Evolutionary conservation across 768 basidiomycete genomes (phyloP), one percentile per base, ranked within the genome.

Genomic region (Tylopilus felleus): DNA sequence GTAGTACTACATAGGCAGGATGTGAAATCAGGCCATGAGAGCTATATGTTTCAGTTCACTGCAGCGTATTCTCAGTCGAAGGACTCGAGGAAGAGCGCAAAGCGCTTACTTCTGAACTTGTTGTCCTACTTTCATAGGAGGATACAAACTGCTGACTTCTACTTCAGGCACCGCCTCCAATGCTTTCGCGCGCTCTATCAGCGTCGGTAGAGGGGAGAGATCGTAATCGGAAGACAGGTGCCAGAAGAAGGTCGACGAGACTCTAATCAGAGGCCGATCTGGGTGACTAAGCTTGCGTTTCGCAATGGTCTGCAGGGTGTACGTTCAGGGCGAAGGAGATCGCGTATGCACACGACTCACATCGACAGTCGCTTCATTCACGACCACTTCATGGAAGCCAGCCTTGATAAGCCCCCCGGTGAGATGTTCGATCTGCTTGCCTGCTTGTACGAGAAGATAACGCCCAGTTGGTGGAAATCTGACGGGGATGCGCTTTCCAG

Each of bases 221-320:
- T 90, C 84, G 53, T 81, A 83, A 67, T 94, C 90, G 2, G 93
- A 93, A 0, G 85, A 90, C 13, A 97, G 78, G 65, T 94, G 93
- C 89, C 90, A 96, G 77, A 97, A 97, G 71, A 95, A 94, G 0
- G 94, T 98, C 2, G 92, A 95, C 3, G 93, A 95, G 59, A 98
- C 94, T n/a, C 95, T 86, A 60, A 95, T 91, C 33, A 88, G 75
- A 13, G 95, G 95, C n/a, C 95, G 84, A 50, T 82, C 78, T 2
- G 92, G 85, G 55, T 73, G 75, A 55, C 80, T 75, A 12, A 60
- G 58, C 60, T 78, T 85, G 39, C 88, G 80, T 48, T 75, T 73
- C 51, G 82, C 78, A 47, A 94, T 83, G 16, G 81, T 77, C 88
- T 92, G 49, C 12, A 49, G 28, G 39, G 47, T 36, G 35, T 51